These are phyloP conservation scores for Papiliotrema nemorosa DNA, from an alignment of 1,284 basidiomycete genomes.

Conservation along the genomic window DNA sequence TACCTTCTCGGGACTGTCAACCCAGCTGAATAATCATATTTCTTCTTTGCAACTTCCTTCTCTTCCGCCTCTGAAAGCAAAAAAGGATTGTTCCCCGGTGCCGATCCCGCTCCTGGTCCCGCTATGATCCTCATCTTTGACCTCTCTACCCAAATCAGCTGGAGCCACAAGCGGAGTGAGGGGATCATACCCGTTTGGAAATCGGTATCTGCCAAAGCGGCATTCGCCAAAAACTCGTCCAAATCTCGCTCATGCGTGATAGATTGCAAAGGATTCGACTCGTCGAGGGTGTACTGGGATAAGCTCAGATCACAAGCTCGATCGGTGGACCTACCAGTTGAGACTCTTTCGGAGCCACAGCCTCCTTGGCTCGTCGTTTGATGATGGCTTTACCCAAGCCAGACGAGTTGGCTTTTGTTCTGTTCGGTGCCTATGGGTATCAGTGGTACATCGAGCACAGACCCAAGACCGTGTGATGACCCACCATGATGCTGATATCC, in stretches of 20 bases:
- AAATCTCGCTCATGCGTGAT: constrained; percentile 95
- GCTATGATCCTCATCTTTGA: constrained; percentile 89
- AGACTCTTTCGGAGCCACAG: constrained; percentile 65
- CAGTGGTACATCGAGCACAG: background rate
- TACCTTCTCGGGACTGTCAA: constrained; percentile 70
- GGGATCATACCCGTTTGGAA: constrained; percentile 82
- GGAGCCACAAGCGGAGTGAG: background rate
- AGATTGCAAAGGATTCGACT: constrained; percentile 74
- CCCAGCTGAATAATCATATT: constrained; percentile 66
- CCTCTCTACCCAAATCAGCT: constrained; percentile 60
- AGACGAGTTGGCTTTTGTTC: constrained; percentile 49
- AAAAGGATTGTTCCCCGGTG: constrained; percentile 71
- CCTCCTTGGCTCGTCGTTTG: constrained; percentile 80
- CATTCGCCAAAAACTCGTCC: constrained; percentile 94
- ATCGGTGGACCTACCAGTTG: constrained; percentile 60
- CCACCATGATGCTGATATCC: constrained; percentile 3
- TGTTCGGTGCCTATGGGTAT: constrained; percentile 19
- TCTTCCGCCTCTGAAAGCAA: constrained; percentile 83
- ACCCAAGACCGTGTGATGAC: background rate
- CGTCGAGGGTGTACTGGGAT: constrained; percentile 70
- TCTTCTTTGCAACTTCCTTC: constrained; percentile 65
- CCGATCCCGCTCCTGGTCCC: constrained; percentile 56
- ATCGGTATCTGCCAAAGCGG: constrained; percentile 88
- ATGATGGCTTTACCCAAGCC: constrained; percentile 89
- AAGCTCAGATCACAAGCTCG: background rate